phyloP scores from a whole-genome alignment of 192 early-diverging fungal genomes.

The Backusella westeae region DNA sequence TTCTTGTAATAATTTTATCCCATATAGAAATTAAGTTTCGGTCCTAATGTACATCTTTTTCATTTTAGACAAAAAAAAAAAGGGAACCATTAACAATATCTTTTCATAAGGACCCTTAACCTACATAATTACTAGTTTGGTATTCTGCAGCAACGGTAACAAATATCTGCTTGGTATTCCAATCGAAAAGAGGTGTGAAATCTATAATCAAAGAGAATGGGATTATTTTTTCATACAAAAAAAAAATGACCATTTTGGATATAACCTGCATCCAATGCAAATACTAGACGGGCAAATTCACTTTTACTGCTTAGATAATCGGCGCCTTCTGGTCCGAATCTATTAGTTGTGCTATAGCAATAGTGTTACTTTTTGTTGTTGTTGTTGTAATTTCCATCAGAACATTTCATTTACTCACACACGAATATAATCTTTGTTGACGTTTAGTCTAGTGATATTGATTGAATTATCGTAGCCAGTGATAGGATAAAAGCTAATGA shows the following conservation, averaged over 20 bases:
- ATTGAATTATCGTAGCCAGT: neutral
- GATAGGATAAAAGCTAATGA: neutral
- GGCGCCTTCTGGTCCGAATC: constrained; percentile 49
- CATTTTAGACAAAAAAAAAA: neutral
- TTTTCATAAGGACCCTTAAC: neutral
- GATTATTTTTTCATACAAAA: neutral
- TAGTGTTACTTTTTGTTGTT: neutral
- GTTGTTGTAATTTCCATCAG: neutral
- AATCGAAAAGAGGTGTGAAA: constrained; percentile 78
- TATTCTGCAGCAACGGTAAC: constrained; percentile 78
- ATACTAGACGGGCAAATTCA: constrained; percentile 60
- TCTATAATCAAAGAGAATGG: constrained; percentile 41
- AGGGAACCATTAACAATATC: neutral
- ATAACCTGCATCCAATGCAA: constrained; percentile 70
- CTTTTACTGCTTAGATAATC: constrained; percentile 52
- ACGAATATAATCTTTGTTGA: neutral
- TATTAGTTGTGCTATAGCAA: constrained; percentile 36
- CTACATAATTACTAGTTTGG: constrained; percentile 64
- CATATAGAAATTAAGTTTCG: constrained; percentile 79
- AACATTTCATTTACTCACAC: neutral
- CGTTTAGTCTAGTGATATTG: neutral
- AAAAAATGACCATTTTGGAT: neutral
- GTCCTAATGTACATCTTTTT: constrained; percentile 37
- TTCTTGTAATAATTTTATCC: constrained; percentile 76
- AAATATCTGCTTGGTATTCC: constrained; percentile 92